phyloP scores from a whole-genome alignment of 1,284 basidiomycete species.

The Ustilago esculenta region DNA sequence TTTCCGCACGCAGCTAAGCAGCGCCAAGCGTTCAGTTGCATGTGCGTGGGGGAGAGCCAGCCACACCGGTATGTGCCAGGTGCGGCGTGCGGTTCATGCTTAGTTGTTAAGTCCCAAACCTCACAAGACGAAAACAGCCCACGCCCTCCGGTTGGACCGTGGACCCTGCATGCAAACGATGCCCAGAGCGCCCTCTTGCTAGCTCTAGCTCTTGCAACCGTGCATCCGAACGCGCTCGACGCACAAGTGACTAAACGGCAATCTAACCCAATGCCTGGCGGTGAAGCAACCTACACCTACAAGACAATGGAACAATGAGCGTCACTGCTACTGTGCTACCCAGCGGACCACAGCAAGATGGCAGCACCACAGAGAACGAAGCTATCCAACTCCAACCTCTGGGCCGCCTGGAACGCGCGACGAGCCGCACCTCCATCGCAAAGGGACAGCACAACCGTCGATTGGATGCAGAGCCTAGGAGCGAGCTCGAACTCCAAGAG shows the following conservation, averaged over 20 bases:
- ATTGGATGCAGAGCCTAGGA: neutral
- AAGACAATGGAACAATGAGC: constrained; percentile 2
- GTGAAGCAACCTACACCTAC: too few species aligned
- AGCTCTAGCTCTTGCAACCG: too few species aligned
- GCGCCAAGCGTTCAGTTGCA: neutral
- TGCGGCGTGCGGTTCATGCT: too few species aligned
- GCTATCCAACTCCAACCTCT: constrained; percentile 13
- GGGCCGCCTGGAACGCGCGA: neutral
- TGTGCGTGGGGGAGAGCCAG: constrained; percentile 2
- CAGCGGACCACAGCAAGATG: neutral
- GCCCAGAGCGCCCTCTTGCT: too few species aligned
- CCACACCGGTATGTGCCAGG: too few species aligned
- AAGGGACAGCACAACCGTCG: neutral
- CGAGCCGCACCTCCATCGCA: constrained; percentile 9
- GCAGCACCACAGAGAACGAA: neutral
- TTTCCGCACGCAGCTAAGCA: constrained; percentile 1
- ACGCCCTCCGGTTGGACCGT: too few species aligned
- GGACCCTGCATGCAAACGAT: too few species aligned
- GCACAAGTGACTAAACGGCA: too few species aligned
- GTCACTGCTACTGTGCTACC: constrained; percentile 2
- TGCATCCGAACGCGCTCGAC: too few species aligned
- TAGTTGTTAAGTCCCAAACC: too few species aligned
- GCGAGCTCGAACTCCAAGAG: neutral
- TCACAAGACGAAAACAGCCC: too few species aligned
- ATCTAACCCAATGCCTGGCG: too few species aligned